These are phyloP conservation scores for Thinopyrum elongatum DNA, from an alignment of 176 grass and related monocot genomes.

Conservation along the genomic window DNA sequence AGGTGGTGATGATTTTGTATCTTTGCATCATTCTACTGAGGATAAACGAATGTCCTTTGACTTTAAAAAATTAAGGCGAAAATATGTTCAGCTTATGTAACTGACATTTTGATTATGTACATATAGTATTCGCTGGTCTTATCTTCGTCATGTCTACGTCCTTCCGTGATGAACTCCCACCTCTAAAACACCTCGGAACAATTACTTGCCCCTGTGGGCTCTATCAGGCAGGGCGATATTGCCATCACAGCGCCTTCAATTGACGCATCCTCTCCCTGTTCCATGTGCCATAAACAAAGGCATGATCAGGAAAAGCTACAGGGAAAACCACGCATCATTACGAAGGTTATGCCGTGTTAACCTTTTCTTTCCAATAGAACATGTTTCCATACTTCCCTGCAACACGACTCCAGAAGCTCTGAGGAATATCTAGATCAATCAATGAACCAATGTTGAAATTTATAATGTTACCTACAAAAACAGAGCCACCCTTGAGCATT, in stretches of 20 bases:
- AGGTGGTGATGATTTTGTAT: not conserved
- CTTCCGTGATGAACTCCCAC: not conserved
- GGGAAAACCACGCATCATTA: not conserved
- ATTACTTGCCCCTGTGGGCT: conserved; percentile 59
- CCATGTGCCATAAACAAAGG: conserved; percentile 15
- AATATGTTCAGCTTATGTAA: not conserved
- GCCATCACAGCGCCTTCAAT: conserved; percentile 83
- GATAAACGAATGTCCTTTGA: not conserved
- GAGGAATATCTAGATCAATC: conserved; percentile 84
- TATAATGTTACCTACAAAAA: conserved; percentile 75
- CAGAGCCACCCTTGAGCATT: not conserved
- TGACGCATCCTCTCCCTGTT: conserved; percentile 91
- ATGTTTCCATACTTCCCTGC: conserved; percentile 90
- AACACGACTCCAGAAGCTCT: conserved; percentile 85
- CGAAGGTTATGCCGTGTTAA: not conserved
- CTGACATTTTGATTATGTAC: not conserved
- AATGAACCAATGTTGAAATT: conserved; percentile 88
- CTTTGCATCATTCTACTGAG: not conserved
- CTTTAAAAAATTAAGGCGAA: not conserved
- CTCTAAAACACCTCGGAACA: conserved; percentile 60
- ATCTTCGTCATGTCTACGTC: not conserved
- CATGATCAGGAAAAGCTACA: not conserved
- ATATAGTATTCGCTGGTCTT: not conserved
- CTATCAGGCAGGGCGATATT: conserved; percentile 75
- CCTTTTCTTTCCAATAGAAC: conserved; percentile 99